Percentiles rank a stretch among this genome's conserved stretches.
phyloP scores from a whole-genome alignment of 73 alveolate genomes.

The Breviolum minutum region DNA sequence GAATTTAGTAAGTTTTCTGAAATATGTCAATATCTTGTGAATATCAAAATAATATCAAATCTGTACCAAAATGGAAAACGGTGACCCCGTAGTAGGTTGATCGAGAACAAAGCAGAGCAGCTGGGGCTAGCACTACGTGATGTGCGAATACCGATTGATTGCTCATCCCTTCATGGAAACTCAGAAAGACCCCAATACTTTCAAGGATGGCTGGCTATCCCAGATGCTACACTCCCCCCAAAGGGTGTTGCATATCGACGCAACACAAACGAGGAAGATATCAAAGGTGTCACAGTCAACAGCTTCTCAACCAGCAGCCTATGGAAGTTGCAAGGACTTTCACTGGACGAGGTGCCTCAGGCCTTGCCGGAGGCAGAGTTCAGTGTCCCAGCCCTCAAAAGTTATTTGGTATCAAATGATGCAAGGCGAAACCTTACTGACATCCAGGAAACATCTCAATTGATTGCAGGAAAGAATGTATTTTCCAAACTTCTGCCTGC shows the following conservation, averaged over 20 bases:
- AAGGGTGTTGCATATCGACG: not conserved
- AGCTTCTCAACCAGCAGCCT: not conserved
- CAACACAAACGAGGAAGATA: not conserved
- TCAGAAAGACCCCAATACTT: not conserved
- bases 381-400: not conserved
- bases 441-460: not conserved
- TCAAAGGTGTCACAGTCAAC: not conserved
- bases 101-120: not conserved
- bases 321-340: not conserved
- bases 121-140: not conserved
- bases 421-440: not conserved
- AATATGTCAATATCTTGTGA: too few species aligned
- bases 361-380: not conserved
- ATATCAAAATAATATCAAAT: too few species aligned
- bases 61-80: too few species aligned
- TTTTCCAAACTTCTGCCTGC: not conserved
- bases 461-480: not conserved
- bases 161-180: not conserved
- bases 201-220: not conserved
- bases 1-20: not conserved
- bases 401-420: not conserved
- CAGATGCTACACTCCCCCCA: not conserved
- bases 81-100: not conserved
- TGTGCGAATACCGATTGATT: not conserved
- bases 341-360: not conserved